Evolutionary conservation across 176 grass and related monocot species (phyloP), one percentile per base, ranked within the genome.

Genomic region (Dendrocalamus sinicus): DNA sequence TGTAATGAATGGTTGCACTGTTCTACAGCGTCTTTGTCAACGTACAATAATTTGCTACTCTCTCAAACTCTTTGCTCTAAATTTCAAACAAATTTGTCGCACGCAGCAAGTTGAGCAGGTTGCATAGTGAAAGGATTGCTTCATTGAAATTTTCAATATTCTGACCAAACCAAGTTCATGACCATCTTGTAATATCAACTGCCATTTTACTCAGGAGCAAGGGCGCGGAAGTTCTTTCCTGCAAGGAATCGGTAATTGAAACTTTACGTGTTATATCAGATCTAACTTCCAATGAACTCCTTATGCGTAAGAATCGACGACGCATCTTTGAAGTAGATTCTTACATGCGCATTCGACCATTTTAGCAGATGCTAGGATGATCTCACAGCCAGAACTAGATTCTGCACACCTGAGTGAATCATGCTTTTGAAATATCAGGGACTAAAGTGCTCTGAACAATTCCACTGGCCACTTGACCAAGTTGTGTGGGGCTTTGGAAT

Each of bases 311-410:
- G 17, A 52, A 23, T 43, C 37, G 2, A 8, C 54, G 35, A 26
- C 8, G 1, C 71, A 45, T 26, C 1, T 41, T 66, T 53, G 58
- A 64, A 24, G 19, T 23, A 54, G 22, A 53, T 65, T 12, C 19
- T 84, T 40, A 19, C 41, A 7, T 24, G 13, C 6, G 0, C 11
- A 15, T 45, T 64, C 16, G 74, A 84, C 67, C 24, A 12, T 73
- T 79, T 84, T 75, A 67, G 75, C 65, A 46, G 37, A 64, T 17
- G 35, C 5, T 53, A 50, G 19, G 57, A 73, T 87, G 60, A 30
- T 63, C 2, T 41, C 60, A 40, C 44, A 28, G 4, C 20, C 39
- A 73, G 6, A 73, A 22, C 19, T 37, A 14, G 47, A 24, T 28
- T 59, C 7, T 23, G 58, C 43, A 65, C 26, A 41, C 22, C 82